phyloP scores from a whole-genome alignment of 1,139 yeast species.

The Spathaspora sp. region DNA sequence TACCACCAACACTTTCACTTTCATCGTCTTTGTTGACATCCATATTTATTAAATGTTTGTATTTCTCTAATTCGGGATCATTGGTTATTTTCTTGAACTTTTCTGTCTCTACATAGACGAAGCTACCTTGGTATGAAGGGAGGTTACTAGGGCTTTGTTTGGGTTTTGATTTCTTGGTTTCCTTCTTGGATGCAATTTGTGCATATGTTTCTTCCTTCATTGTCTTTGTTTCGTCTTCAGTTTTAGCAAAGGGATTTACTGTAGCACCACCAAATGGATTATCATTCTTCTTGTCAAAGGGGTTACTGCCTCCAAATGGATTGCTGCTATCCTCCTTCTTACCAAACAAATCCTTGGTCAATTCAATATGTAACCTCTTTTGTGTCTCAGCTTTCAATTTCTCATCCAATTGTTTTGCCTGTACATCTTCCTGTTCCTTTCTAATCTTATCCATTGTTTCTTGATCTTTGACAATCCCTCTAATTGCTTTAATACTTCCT shows the following conservation, averaged over 20 bases:
- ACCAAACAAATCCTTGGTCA: constrained; percentile 45
- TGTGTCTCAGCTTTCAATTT: constrained; percentile 42
- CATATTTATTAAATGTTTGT: constrained; percentile 49
- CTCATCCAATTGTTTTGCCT: constrained; percentile 38
- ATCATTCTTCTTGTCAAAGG: constrained; percentile 20
- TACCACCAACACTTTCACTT: constrained; percentile 15
- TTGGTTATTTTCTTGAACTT: constrained; percentile 39
- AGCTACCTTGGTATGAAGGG: constrained; percentile 61
- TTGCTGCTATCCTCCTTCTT: constrained; percentile 18
- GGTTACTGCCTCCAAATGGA: constrained; percentile 34
- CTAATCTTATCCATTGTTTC: constrained; percentile 40
- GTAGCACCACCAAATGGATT: constrained; percentile 9
- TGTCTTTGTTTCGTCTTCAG: constrained; percentile 11
- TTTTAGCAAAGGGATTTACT: constrained; percentile 5
- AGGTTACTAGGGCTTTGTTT: constrained; percentile 18
- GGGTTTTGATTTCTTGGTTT: constrained; percentile 9
- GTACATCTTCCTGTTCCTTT: constrained; percentile 33
- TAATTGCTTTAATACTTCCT: constrained; percentile 69
- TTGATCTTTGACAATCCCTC: constrained; percentile 70
- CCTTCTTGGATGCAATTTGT: constrained; percentile 20
- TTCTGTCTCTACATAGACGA: constrained; percentile 70
- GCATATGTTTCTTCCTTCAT: constrained; percentile 23
- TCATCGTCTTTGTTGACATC: constrained; percentile 44
- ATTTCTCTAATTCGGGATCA: constrained; percentile 46
- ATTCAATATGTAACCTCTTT: constrained; percentile 41